phyloP scores from a whole-genome alignment of 805 yeast genomes.

The Sugiyamaella floridensis region DNA sequence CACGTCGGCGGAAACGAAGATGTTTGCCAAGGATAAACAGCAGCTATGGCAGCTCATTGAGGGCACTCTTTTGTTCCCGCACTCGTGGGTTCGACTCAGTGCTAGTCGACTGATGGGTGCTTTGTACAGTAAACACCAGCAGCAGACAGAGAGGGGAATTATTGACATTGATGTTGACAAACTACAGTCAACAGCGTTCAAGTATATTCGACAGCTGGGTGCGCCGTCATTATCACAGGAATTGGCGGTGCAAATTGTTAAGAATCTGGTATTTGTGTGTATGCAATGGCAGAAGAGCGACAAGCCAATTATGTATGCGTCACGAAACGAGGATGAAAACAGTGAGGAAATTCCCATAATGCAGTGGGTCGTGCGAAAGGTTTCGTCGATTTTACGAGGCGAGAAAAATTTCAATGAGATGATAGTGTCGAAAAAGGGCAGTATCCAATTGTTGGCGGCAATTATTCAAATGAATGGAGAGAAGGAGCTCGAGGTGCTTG shows the following conservation, averaged over 20 bases:
- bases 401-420: constrained; percentile 53
- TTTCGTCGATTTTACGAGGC: constrained; percentile 56
- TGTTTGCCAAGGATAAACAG: constrained; percentile 30
- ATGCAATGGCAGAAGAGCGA: constrained; percentile 51
- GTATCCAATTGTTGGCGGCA: constrained; percentile 67
- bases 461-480: constrained; percentile 43
- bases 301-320: constrained; percentile 21
- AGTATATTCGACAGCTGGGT: constrained; percentile 68
- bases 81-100: constrained; percentile 78
- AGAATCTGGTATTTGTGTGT: constrained; percentile 55
- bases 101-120: constrained; percentile 54
- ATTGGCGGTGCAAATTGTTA: constrained; percentile 57
- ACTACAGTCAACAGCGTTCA: constrained; percentile 54
- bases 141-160: constrained; percentile 12
- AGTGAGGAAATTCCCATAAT: constrained; percentile 26
- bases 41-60: constrained; percentile 47
- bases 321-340: constrained; percentile 10
- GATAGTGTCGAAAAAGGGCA: constrained; percentile 54
- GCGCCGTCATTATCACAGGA: constrained; percentile 68
- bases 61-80: constrained; percentile 68
- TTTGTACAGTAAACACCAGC: constrained; percentile 39
- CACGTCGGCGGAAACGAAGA: constrained; percentile 20
- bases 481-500: constrained; percentile 36
- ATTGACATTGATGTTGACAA: constrained; percentile 38
- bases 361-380: constrained; percentile 58